Evolutionary conservation across 2,329 filamentous ascomycete genomes (phyloP).

Genomic region (Ceratocystis harringtonii): DNA sequence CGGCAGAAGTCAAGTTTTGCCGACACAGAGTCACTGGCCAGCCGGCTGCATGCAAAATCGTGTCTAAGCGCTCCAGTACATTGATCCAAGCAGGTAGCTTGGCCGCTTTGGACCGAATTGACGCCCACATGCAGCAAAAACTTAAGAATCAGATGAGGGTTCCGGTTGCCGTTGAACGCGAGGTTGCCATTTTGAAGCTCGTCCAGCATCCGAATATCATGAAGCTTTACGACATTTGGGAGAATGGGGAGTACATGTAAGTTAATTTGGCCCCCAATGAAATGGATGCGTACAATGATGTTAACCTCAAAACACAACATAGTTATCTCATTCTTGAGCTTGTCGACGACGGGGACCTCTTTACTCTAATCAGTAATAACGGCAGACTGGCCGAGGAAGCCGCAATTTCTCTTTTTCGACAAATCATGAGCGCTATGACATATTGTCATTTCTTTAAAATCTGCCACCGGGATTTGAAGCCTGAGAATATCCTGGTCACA

Average conservation of each 20-base stretch:
- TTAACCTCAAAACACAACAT: background rate
- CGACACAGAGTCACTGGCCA: conserved; percentile 66
- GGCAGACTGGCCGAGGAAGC: conserved; percentile 66
- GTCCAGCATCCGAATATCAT: conserved; percentile 93
- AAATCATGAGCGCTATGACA: conserved; percentile 80
- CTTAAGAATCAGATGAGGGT: conserved; percentile 52
- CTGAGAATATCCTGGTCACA: conserved; percentile 87
- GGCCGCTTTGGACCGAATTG: conserved; percentile 63
- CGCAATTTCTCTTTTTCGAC: conserved; percentile 72
- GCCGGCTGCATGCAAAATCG: conserved; percentile 85
- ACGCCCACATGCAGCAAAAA: conserved; percentile 40
- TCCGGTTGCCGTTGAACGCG: conserved; percentile 78
- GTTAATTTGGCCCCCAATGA: conserved; percentile 23
- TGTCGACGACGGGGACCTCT: conserved; percentile 64
- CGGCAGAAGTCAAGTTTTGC: conserved; percentile 72
- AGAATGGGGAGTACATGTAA: conserved; percentile 88
- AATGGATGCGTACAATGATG: too few relatives aligned
- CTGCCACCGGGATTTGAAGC: conserved; percentile 90
- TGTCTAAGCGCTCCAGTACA: conserved; percentile 66
- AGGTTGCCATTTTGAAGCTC: conserved; percentile 93
- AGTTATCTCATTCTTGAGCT: conserved; percentile 94
- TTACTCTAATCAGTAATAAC: conserved; percentile 64
- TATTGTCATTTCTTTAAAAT: conserved; percentile 94
- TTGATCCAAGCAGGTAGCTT: conserved; percentile 76
- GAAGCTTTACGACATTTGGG: conserved; percentile 91